Conservation (phyloP, 805 yeast genomes). For the Saccharomyces jurei region DNA sequence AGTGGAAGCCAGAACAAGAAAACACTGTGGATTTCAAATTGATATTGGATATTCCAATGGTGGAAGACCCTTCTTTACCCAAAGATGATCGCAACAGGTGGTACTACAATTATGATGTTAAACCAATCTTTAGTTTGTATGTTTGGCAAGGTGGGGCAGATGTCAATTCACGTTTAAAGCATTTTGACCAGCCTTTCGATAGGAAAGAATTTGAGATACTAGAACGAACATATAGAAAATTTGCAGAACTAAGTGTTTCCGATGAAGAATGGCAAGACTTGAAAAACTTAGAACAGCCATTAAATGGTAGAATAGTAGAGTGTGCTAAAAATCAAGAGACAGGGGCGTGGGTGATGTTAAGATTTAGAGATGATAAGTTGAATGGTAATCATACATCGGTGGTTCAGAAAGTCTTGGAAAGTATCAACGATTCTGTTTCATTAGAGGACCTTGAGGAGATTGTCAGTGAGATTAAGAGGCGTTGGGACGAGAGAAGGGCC, state of each 20-base stretch:
- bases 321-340: conserved; percentile 55
- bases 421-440: conserved; percentile 79
- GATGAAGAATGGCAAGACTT: conserved; percentile 77
- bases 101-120: conserved; percentile 72
- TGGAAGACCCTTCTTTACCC: conserved; percentile 26
- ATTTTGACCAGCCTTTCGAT: conserved; percentile 27
- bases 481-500: conserved; percentile 54
- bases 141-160: conserved; percentile 68
- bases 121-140: conserved; percentile 58
- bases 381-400: conserved; percentile 80
- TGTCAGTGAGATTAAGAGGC: conserved; percentile 45
- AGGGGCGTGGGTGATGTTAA: conserved; percentile 71
- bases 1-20: conserved; percentile 97
- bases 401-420: conserved; percentile 72
- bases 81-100: conserved; percentile 61
- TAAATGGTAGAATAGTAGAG: conserved; percentile 84
- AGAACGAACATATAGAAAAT: conserved; percentile 50
- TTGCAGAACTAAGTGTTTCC: conserved; percentile 51
- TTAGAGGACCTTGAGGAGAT: conserved; percentile 63
- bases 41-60: conserved; percentile 34
- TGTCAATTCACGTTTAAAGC: conserved; percentile 22
- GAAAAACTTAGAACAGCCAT: conserved; percentile 64
- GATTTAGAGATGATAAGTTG: conserved; percentile 89
- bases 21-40: conserved; percentile 86
- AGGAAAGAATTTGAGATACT: conserved; percentile 26